Evolutionary conservation across 163 green algal species (phyloP), one percentile per base, ranked within the genome.

Genomic region (Scenedesmus sp.): DNA sequence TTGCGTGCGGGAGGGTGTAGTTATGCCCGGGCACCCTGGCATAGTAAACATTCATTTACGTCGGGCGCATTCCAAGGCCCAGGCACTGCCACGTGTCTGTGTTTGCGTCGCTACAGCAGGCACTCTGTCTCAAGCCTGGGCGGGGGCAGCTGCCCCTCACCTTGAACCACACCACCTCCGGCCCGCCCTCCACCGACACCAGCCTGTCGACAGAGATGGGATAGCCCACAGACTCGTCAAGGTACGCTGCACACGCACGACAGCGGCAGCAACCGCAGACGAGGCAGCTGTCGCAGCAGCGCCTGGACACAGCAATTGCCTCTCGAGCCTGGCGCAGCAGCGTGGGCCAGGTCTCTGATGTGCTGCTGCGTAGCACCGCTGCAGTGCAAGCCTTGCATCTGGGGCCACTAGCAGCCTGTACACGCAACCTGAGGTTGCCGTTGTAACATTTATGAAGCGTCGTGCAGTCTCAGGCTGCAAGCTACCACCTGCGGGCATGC

Each of bases 181-280:
- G 40, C 22, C 68, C 70, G 12, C 46, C 46, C n/a, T 85, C 2
- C n/a, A 92, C 65, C 6, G 83, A 68, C 33, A 89, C 83, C 33
- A 92, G 51, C 37, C 35, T 35, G 3, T 92, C 83, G 16, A 92
- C 51, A 37, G 35, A 37, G 0, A 92, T 51, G 18, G 89, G 89
- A 73, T 92, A 92, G 73, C 76, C 89, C 40, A 92, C 89, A 20
- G 72, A 81, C 26, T 90, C 83, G 35, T 89, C 72, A 2, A 92
- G 65, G 56, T 85, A 92, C 10, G 83, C 89, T 76, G 65, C 65
- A 76, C 65, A 40, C 24, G 81, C 61, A 40, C 37, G 37, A 16
- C 51, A 53, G 5, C 49, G n/a, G 18, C 1, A 1, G 7, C 65
- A 76, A 30, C 65, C 37, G 65, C 30, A 40, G 30, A 30, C 6